phyloP scores from a whole-genome alignment of 2,329 filamentous ascomycete genomes.

The Chalara sp. region DNA sequence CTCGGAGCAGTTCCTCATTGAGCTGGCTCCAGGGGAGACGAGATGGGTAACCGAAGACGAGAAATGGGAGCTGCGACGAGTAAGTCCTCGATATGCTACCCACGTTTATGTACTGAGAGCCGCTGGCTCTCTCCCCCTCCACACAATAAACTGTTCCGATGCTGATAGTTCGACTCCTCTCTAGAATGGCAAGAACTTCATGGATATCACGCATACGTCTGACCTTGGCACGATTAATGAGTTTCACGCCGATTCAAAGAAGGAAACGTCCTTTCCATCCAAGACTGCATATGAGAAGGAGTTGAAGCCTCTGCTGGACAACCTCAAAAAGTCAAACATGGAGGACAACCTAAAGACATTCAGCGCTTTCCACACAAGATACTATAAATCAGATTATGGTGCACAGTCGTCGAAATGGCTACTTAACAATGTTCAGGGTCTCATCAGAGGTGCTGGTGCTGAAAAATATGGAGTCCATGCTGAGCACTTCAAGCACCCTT shows the following conservation, averaged over 20 bases:
- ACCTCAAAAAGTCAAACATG: conserved; percentile 72
- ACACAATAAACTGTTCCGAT: background rate
- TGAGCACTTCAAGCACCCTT: conserved; percentile 70
- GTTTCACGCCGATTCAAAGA: conserved; percentile 26
- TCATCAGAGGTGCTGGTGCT: conserved; percentile 66
- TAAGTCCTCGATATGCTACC: conserved; percentile 35
- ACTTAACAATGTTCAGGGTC: conserved; percentile 63
- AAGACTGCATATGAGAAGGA: conserved; percentile 59
- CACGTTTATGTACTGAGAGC: no score
- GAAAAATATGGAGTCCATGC: conserved; percentile 59
- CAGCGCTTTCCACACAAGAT: conserved; percentile 73
- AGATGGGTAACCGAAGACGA: conserved; percentile 88
- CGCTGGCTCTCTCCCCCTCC: no score
- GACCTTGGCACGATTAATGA: conserved; percentile 48
- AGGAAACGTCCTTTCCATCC: conserved; percentile 55
- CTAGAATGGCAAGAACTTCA: conserved; percentile 80
- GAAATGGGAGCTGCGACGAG: conserved; percentile 85
- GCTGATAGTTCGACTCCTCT: conserved; percentile 9
- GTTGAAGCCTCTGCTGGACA: conserved; percentile 58
- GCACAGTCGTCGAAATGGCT: conserved; percentile 85
- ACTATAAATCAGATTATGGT: conserved; percentile 74
- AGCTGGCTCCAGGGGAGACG: conserved; percentile 76
- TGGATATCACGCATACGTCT: conserved; percentile 80
- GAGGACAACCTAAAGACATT: conserved; percentile 69
- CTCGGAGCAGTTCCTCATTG: conserved; percentile 63